A percentile compares a stretch with the other conserved stretches of the same genome.
Evolutionary conservation across 2,329 filamentous ascomycete species (phyloP).

Genomic region (Coniochaeta sp.): DNA sequence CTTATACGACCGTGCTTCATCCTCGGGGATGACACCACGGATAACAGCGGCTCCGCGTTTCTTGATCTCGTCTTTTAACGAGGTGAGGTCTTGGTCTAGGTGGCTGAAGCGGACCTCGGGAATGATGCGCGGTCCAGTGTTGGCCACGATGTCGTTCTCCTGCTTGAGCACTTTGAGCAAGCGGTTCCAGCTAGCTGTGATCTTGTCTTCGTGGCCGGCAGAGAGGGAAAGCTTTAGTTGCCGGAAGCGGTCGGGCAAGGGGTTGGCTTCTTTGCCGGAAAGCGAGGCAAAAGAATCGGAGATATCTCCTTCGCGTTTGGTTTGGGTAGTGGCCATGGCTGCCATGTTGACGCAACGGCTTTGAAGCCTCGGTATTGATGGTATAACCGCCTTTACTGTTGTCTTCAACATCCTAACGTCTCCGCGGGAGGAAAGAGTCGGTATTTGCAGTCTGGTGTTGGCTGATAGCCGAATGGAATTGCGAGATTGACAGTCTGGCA

Average conservation of each 20-base stretch:
- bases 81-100: constrained; percentile 29
- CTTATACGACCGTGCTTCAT: constrained; percentile 59
- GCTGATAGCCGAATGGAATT: not conserved
- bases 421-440: not conserved
- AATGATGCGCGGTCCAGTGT: constrained; percentile 37
- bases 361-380: not conserved
- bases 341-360: constrained; percentile 9
- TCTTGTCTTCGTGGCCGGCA: constrained; percentile 35
- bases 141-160: constrained; percentile 31
- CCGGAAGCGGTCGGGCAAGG: constrained; percentile 48
- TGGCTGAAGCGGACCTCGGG: constrained; percentile 42
- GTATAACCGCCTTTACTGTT: not conserved
- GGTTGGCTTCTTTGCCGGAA: constrained; percentile 33
- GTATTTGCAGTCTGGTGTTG: not conserved
- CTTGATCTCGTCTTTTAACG: constrained; percentile 39
- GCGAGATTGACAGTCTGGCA: not conserved
- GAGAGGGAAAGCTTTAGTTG: constrained; percentile 47
- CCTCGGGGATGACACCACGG: constrained; percentile 53
- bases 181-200: constrained; percentile 25
- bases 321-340: constrained; percentile 1
- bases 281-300: constrained; percentile 55
- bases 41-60: constrained; percentile 59
- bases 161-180: constrained; percentile 12
- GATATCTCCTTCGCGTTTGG: constrained; percentile 53
- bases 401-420: not conserved